Base-by-base conservation (phyloP, 2,329 filamentous ascomycete genomes). In the Remersonia thermophila region DNA sequence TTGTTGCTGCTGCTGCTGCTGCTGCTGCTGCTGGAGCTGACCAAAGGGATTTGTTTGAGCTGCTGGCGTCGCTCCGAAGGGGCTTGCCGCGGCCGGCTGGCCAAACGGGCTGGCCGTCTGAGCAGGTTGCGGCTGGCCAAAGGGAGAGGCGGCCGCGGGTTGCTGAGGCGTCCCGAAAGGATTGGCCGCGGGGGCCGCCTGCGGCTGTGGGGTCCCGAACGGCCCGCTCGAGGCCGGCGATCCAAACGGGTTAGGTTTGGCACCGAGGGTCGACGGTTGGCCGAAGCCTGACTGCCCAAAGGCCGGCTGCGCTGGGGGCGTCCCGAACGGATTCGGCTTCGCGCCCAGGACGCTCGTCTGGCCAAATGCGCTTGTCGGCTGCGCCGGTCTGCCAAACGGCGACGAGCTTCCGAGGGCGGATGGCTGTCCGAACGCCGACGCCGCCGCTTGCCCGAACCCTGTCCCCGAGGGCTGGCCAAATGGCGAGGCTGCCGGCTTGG, bases 381-480 rank as follows among this genome's bases (percentile, higher is more conserved):
- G 44, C 3, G 46, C 35, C 7, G 38, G 37, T 25, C 54, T 49
- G 1, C 57, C 55, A 15, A 60, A 58, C 6, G 50, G 45, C 15
- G 45, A 13, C 1, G 13, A 30, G 20, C 23, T 38, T 28, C 36
- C 38, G 7, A 40, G 25, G 4, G 27, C 32, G 8, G 42, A n/a
- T 16, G 46, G 33, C 35, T 66, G 61, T 1, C 62, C 61, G 39
- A 65, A 64, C 0, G 55, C 49, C 2, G 51, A 42, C 1, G 51
- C 48, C 27, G 56, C 56, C 9, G 61, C 47, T 38, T 67, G 60
- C 6, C 27, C 27, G 12, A 28, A 28, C 4, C 12, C 27, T 12
- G 5, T n/a, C 6, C 12, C 27, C 1, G 47, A 23, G 13, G 40
- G 39, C 32, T 56, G 51, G 1, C 54, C 55, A 18, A 60, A 59